Base-by-base conservation (phyloP, 2,329 filamentous ascomycete genomes). In the Westerdykella aurantiaca region DNA sequence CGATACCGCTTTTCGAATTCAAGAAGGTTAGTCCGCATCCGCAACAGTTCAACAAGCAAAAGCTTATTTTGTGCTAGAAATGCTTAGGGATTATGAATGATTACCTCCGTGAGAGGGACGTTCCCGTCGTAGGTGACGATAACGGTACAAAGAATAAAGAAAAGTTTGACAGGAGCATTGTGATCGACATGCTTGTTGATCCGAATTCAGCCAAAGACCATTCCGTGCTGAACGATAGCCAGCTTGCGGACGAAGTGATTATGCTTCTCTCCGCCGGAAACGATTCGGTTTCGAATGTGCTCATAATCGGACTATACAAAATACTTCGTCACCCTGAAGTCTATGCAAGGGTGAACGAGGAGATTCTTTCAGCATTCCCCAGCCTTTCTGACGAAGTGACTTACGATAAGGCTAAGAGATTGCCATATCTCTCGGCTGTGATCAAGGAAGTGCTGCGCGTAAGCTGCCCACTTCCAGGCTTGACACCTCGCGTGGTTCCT, bases 191-290 rank as follows among this genome's bases (percentile, higher is more conserved):
- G 34, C 42, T 53, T 6, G 23, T 44, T 11, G 45, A 48, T 33
- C 40, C 48, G 1, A 43, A 37, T 5, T 34, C 43, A 1, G 45
- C 48, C 5, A 52, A 49, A 38, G 43, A 44, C n/a, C 43, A 48
- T 17, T 31, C 18, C 9, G 29, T 45, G 7, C 44, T 43, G 9
- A 44, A 41, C 37, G 11, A 29, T 9, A 33, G 38, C 10, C 41
- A 48, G n/a, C 37, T 50, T 6, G 37, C 38, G 6, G 45, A 48
- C 9, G 48, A 52, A 29, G 42, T 49, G 22, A 43, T 50, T 37
- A 50, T 46, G 41, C 39, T 52, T 1, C 42, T 52, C 2, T 39
- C 50, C 1, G 50, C 50, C 3, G 50, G 48, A 4, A 43, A 43
- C n/a, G 50, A 52, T 23, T 43, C 48, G 2, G 40, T 39, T 2